Evolutionary conservation across 352 stramenopile genomes (phyloP).

Genomic region (Phytophthora foliorum): DNA sequence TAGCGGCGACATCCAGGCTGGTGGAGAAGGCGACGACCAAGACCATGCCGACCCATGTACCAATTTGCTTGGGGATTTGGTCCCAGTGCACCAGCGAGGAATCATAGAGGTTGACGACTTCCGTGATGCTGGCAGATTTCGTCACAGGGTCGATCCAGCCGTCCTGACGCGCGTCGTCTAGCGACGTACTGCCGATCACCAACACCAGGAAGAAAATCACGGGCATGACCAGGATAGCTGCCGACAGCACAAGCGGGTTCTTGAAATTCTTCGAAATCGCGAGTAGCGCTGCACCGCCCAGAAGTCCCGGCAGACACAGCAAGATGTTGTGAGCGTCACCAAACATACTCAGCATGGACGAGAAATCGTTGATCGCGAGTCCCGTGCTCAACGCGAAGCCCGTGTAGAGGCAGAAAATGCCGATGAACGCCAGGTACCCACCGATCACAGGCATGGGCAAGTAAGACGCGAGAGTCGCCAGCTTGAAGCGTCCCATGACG

Average conservation of each 20-base stretch:
- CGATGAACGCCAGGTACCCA: slow-evolving; percentile 98
- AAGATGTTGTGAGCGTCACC: slow-evolving; percentile 67
- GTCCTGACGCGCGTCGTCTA: slow-evolving; percentile 90
- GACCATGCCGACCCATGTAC: slow-evolving; percentile 95
- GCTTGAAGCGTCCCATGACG: slow-evolving; percentile 92
- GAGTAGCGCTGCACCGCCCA: slow-evolving; percentile 84
- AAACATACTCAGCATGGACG: slow-evolving; percentile 72
- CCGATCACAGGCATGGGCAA: slow-evolving; percentile 97
- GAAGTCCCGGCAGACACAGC: slow-evolving; percentile 84
- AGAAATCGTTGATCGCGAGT: slow-evolving; percentile 85
- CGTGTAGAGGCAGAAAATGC: slow-evolving; percentile 95
- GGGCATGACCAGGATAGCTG: slow-evolving; percentile 89
- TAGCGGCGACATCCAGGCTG: slow-evolving; percentile 96
- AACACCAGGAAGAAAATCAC: slow-evolving; percentile 93
- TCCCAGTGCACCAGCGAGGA: slow-evolving; percentile 91
- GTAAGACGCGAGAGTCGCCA: slow-evolving; percentile 96
- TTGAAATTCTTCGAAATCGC: slow-evolving; percentile 74
- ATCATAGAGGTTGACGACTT: slow-evolving; percentile 91
- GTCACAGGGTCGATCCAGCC: slow-evolving; percentile 89
- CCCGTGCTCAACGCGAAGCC: slow-evolving; percentile 92
- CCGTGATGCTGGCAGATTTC: slow-evolving; percentile 54
- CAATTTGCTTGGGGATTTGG: slow-evolving; percentile 86
- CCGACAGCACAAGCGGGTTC: slow-evolving; percentile 71
- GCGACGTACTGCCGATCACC: slow-evolving; percentile 63
- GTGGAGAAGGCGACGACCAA: slow-evolving; percentile 97